A percentile compares a stretch with the other conserved stretches of the same genome.
Evolutionary conservation across 805 yeast species (phyloP).

Genomic region (Candida schatavii): DNA sequence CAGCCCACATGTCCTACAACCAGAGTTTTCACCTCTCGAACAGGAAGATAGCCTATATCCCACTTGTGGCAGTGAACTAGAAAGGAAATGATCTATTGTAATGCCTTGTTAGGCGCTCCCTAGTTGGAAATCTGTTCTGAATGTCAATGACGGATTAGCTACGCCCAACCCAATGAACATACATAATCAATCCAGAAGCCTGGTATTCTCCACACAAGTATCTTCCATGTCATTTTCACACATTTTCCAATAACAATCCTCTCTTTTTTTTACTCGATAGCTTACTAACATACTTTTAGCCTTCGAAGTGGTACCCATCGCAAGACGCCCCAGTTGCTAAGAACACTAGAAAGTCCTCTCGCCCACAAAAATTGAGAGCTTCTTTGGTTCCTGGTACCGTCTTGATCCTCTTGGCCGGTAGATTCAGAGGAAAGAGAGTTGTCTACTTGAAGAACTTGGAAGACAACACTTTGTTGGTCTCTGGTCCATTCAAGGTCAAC

Average conservation of each 20-base stretch:
- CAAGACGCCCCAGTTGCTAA: conserved; percentile 86
- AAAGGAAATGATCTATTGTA: no score
- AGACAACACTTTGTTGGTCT: conserved; percentile 95
- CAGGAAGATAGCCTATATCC: no score
- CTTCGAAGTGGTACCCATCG: conserved; percentile 93
- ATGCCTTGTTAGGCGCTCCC: no score
- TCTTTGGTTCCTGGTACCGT: conserved; percentile 98
- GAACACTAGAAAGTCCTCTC: conserved; percentile 84
- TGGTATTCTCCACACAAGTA: no score
- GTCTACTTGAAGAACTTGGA: conserved; percentile 95
- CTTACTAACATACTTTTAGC: conserved; percentile 31
- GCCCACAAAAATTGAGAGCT: conserved; percentile 94
- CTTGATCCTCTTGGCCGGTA: conserved; percentile 95
- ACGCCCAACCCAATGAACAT: no score
- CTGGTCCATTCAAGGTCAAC: conserved; percentile 99
- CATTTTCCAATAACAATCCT: neutral
- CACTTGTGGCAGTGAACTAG: no score
- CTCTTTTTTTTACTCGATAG: neutral
- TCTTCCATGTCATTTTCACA: no score
- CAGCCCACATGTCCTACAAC: no score
- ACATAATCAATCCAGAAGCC: no score
- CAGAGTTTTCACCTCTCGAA: no score
- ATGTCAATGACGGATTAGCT: no score
- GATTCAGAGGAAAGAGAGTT: conserved; percentile 99
- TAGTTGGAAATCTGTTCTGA: no score